These are phyloP conservation scores for Schizochytrium sp. DNA, from an alignment of 108 stramenopile species.

Conservation along the genomic window DNA sequence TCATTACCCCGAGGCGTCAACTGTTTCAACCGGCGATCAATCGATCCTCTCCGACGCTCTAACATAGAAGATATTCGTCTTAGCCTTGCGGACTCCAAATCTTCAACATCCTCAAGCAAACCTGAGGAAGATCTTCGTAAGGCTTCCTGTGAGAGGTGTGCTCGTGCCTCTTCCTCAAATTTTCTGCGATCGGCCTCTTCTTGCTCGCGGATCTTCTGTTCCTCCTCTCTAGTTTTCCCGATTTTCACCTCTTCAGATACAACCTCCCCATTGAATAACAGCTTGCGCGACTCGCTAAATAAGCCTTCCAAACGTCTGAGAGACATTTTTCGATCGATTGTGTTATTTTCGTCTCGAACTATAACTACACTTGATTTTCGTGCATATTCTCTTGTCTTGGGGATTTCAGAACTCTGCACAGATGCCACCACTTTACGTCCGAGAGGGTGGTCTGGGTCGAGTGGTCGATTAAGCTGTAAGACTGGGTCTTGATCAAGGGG, in stretches of 20 bases:
- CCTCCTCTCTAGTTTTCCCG: background rate
- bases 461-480: background rate
- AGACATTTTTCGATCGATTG: background rate
- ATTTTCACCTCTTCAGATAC: constrained; percentile 40
- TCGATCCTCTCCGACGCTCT: background rate
- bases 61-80: background rate
- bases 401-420: background rate
- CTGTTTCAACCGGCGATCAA: background rate
- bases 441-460: background rate
- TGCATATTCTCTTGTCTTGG: background rate
- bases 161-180: background rate
- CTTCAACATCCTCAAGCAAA: background rate
- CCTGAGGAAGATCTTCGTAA: background rate
- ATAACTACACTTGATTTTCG: constrained; percentile 7
- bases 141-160: background rate
- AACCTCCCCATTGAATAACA: constrained; percentile 19
- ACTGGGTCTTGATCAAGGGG: constrained; percentile 21
- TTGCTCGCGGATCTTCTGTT: background rate
- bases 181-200: background rate
- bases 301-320: background rate
- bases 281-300: background rate
- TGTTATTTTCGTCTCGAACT: background rate
- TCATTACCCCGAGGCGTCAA: background rate
- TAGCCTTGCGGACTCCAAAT: background rate
- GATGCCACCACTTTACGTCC: background rate